A percentile compares a stretch with the other conserved stretches of the same genome.
phyloP scores from a whole-genome alignment of 805 yeast genomes.

The Vanderwaltozyma yarrowii region DNA sequence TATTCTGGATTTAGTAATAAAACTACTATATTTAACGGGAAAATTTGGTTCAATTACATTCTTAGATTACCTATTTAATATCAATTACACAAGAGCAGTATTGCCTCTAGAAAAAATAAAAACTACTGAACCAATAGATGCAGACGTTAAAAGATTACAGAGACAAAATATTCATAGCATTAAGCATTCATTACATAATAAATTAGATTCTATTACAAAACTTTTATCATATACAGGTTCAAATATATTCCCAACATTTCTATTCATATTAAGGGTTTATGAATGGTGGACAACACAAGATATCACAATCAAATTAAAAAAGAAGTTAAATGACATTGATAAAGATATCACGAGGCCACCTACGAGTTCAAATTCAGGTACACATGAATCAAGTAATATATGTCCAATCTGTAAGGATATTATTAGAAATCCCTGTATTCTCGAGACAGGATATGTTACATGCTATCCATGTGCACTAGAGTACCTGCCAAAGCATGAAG shows the following conservation, averaged over 20 bases:
- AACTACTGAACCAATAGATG: neutral
- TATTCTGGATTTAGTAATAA: conserved; percentile 43
- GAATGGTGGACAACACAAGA: conserved; percentile 92
- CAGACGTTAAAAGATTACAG: conserved; percentile 18
- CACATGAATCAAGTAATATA: conserved; percentile 6
- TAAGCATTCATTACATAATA: conserved; percentile 10
- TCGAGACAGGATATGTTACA: conserved; percentile 86
- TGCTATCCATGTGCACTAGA: conserved; percentile 80
- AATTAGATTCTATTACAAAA: conserved; percentile 9
- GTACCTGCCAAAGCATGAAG: conserved; percentile 41
- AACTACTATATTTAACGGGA: conserved; percentile 60
- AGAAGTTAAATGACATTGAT: conserved; percentile 37
- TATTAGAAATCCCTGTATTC: conserved; percentile 69
- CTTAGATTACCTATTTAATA: conserved; percentile 48
- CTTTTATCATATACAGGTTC: conserved; percentile 27
- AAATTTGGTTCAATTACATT: conserved; percentile 51
- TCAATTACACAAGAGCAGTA: conserved; percentile 44
- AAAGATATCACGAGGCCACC: conserved; percentile 29
- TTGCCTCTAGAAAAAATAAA: conserved; percentile 8
- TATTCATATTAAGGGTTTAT: conserved; percentile 69
- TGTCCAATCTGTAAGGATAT: conserved; percentile 65
- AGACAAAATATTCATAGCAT: conserved; percentile 25
- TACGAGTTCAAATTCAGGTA: neutral
- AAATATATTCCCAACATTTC: conserved; percentile 65
- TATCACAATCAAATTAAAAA: conserved; percentile 48